phyloP scores from a whole-genome alignment of 208 protist genomes.

The Trypanosoma avium region DNA sequence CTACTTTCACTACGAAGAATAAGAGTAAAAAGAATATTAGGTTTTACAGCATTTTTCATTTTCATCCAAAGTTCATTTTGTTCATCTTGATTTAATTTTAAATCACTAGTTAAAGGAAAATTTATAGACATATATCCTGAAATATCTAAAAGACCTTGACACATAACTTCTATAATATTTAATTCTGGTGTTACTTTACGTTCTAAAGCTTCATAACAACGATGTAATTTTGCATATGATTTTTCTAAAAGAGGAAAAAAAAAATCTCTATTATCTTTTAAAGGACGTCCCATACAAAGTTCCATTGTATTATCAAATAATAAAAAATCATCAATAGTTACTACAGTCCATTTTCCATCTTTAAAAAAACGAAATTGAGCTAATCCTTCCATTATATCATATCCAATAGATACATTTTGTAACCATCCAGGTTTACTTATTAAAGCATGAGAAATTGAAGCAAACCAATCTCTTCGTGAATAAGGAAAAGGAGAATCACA shows the following conservation, averaged over 20 bases:
- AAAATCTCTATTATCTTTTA: slow-evolving; percentile 33
- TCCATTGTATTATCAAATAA: slow-evolving; percentile 56
- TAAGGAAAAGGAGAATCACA: slow-evolving; percentile 60
- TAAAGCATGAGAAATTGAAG: slow-evolving; percentile 62
- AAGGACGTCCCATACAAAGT: slow-evolving; percentile 48
- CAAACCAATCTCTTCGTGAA: slow-evolving; percentile 73
- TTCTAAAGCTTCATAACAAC: slow-evolving; percentile 88
- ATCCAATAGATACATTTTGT: slow-evolving; percentile 49
- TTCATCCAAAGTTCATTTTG: slow-evolving; percentile 55
- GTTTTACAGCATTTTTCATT: slow-evolving; percentile 48
- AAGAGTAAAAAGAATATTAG: slow-evolving; percentile 45
- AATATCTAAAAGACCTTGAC: slow-evolving; percentile 71
- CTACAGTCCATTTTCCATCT: slow-evolving; percentile 59
- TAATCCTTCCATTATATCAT: slow-evolving; percentile 69
- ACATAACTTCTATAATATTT: slow-evolving; percentile 44
- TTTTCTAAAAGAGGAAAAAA: slow-evolving; percentile 89
- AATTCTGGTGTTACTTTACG: slow-evolving; percentile 58
- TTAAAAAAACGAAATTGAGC: slow-evolving; percentile 90
- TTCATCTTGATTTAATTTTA: slow-evolving; percentile 36
- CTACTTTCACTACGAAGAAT: slow-evolving; percentile 42
- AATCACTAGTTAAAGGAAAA: slow-evolving; percentile 27
- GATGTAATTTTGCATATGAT: slow-evolving; percentile 91
- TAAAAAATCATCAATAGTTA: slow-evolving; percentile 90
- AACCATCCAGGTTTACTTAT: slow-evolving; percentile 72
- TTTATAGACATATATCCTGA: slow-evolving; percentile 54